Evolutionary conservation across 495 filamentous ascomycete species (phyloP).

Genomic region (Trichoderma orchidacearum): DNA sequence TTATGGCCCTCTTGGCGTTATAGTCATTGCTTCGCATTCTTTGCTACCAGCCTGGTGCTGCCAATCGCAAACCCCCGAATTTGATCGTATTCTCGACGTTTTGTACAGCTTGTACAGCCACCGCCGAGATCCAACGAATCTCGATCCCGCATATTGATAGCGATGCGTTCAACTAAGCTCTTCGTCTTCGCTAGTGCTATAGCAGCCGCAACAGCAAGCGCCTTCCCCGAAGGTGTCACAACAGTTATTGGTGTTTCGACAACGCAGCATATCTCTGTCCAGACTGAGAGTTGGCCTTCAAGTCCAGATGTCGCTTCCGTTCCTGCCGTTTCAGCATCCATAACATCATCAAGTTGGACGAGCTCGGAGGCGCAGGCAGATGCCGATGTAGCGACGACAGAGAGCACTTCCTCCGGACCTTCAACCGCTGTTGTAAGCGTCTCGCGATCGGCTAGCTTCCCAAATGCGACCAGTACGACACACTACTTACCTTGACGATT

Average conservation of each 20-base stretch:
- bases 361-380: not conserved
- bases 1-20: not conserved
- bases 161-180: not conserved
- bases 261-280: not conserved
- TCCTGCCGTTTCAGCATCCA: not conserved
- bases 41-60: not conserved
- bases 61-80: not conserved
- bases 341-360: not conserved
- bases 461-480: not conserved
- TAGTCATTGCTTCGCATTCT: not conserved
- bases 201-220: not conserved
- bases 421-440: not conserved
- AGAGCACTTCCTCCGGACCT: not conserved
- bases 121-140: not conserved
- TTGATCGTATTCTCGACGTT: not conserved
- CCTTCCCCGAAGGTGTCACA: not conserved
- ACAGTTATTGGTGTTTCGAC: not conserved
- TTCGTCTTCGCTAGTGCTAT: not conserved
- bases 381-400: not conserved
- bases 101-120: not conserved
- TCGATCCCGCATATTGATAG: not conserved
- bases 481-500: not conserved
- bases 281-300: not conserved
- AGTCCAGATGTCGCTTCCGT: not conserved
- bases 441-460: not conserved